A percentile compares a stretch with the other conserved stretches of the same genome.
Evolutionary conservation across 1,284 basidiomycete species (phyloP).

Genomic region (Tilletiaria anomala): DNA sequence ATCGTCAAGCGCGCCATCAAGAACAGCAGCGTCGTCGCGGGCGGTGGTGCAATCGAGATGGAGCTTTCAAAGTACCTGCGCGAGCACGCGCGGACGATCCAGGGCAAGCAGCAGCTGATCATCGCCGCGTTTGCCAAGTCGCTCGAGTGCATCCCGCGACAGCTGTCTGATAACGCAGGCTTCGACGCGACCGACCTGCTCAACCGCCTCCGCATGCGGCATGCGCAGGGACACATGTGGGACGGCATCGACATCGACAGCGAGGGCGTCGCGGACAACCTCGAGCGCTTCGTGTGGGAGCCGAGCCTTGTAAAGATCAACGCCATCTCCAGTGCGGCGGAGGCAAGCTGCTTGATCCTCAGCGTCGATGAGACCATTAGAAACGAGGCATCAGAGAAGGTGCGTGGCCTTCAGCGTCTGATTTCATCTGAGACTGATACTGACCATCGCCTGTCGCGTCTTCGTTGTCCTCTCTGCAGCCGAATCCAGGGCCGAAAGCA

Average conservation of each 20-base stretch:
- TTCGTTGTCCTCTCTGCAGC: too few relatives aligned
- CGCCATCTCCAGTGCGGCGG: slow-evolving; percentile 81
- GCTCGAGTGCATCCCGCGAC: slow-evolving; percentile 90
- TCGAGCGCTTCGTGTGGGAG: slow-evolving; percentile 96
- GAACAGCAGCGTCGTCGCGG: slow-evolving; percentile 89
- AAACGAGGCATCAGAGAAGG: slow-evolving; percentile 24
- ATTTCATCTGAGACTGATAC: background rate
- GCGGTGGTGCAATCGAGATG: slow-evolving; percentile 98
- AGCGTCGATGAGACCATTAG: slow-evolving; percentile 37
- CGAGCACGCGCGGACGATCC: slow-evolving; percentile 75
- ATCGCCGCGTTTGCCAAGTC: slow-evolving; percentile 93
- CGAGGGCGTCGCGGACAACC: slow-evolving; percentile 74
- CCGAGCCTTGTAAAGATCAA: slow-evolving; percentile 90
- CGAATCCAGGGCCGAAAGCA: slow-evolving; percentile 19
- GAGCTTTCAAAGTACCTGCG: slow-evolving; percentile 86
- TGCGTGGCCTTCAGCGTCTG: background rate
- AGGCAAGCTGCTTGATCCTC: slow-evolving; percentile 81
- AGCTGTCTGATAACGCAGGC: slow-evolving; percentile 96
- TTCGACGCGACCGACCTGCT: slow-evolving; percentile 93
- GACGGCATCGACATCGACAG: slow-evolving; percentile 90
- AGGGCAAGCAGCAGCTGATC: slow-evolving; percentile 90
- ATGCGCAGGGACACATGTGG: slow-evolving; percentile 73
- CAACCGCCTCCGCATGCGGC: slow-evolving; percentile 93
- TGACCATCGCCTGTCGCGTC: too few relatives aligned
- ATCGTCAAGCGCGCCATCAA: slow-evolving; percentile 93